phyloP scores from a whole-genome alignment of 2,329 filamentous ascomycete species.

The Dothideomycetes sp. region DNA sequence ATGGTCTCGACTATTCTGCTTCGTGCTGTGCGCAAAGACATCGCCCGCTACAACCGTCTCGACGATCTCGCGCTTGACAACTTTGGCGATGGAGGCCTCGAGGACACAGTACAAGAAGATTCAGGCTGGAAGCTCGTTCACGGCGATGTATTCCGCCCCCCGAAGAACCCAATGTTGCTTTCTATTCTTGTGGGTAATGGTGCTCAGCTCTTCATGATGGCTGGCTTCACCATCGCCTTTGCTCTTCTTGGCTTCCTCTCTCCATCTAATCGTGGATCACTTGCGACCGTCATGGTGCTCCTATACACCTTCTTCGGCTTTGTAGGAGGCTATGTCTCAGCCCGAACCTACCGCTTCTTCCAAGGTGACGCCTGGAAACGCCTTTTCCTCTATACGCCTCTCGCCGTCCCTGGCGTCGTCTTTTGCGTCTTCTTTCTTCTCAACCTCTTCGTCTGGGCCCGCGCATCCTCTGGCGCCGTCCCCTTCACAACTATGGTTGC shows the following conservation, averaged over 20 bases:
- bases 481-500: conserved; percentile 96
- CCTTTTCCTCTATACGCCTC: conserved; percentile 79
- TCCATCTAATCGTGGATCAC: conserved; percentile 85
- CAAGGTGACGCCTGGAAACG: conserved; percentile 88
- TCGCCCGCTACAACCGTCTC: conserved; percentile 89
- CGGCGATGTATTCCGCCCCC: conserved; percentile 89
- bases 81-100: conserved; percentile 62
- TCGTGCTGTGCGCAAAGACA: conserved; percentile 84
- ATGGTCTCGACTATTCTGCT: conserved; percentile 90
- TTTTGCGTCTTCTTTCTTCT: conserved; percentile 86
- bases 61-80: conserved; percentile 88
- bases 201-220: conserved; percentile 95
- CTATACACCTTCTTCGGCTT: conserved; percentile 90
- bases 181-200: conserved; percentile 87
- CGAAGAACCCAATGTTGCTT: conserved; percentile 69
- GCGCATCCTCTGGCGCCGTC: conserved; percentile 83
- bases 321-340: conserved; percentile 81
- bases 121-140: conserved; percentile 98
- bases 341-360: conserved; percentile 89
- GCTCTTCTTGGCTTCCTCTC: conserved; percentile 91
- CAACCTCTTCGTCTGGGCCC: conserved; percentile 92
- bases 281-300: conserved; percentile 86
- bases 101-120: conserved; percentile 93
- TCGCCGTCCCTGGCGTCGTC: conserved; percentile 75
- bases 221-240: conserved; percentile 84